Conservation (phyloP, 306 rosid species). For the Quercus aquifolioides region DNA sequence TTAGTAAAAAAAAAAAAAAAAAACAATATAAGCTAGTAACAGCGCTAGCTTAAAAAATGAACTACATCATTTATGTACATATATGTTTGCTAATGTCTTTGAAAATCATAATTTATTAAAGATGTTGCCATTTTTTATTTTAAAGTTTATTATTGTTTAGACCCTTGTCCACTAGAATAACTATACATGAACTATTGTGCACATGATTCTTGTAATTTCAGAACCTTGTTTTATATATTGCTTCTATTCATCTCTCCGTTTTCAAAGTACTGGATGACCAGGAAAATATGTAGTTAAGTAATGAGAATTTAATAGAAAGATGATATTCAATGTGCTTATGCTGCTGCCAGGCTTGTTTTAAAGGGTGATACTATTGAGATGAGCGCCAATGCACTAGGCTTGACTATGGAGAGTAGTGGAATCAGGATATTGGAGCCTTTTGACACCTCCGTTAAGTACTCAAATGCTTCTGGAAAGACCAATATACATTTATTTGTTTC, state of each 20-base stretch:
- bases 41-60: no score
- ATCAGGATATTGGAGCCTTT: slow-evolving; percentile 94
- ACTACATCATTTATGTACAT: not conserved
- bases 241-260: not conserved
- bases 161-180: not conserved
- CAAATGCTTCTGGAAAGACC: slow-evolving; percentile 87
- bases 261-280: not conserved
- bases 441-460: slow-evolving; percentile 75
- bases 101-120: not conserved
- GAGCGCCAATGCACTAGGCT: slow-evolving; percentile 76
- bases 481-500: slow-evolving; percentile 74
- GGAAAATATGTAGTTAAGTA: not conserved
- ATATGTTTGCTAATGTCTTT: not conserved
- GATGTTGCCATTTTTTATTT: not conserved
- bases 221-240: not conserved
- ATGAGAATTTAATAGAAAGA: not conserved
- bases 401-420: slow-evolving; percentile 95
- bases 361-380: slow-evolving; percentile 79
- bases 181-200: not conserved
- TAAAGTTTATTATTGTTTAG: not conserved
- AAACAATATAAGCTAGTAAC: no score
- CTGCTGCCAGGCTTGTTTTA: slow-evolving; percentile 61
- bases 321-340: slow-evolving; percentile 30
- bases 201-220: not conserved
- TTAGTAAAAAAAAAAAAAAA: no score